Evolutionary conservation across 1,284 basidiomycete genomes (phyloP), one percentile per base, ranked within the genome.

Genomic region (Trametes versicolor): DNA sequence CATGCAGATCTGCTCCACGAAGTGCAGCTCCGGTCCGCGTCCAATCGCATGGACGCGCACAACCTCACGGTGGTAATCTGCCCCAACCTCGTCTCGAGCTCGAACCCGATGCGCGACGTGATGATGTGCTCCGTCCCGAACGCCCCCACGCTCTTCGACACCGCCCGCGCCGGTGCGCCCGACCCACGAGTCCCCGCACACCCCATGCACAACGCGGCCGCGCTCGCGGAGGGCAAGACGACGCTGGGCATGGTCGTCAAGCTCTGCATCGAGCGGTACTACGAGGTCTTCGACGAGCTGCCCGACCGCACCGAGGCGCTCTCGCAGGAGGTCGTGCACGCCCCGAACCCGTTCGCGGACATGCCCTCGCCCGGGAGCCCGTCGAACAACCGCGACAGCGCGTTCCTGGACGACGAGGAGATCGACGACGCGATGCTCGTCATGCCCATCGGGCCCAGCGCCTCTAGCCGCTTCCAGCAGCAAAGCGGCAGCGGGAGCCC

Each of bases 231-330:
- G 69, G 82, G 82, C 54, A 79, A 77, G 65, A 88, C 87, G 12
- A 93, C 92, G 1, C 80, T 95, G 0, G 93, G 93, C 4, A 81
- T 83, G 59, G 80, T 95, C 54, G 80, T 95, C 74, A 88, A 89
- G 72, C 78, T 93, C 41, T 94, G 92, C 76, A 94, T 95, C 62
- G 85, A 92, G 71, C 85, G 87, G 49, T 95, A 94, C 75, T 94
- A 91, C 75, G 94, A 95, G 74, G 81, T 95, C 37, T 95, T 95
- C 72, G 93, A 95, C 72, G 91, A 94, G 70, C 77, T 90, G 21
- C 78, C 76, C 63, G 93, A 93, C 76, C 84, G 87, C 21, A 84
- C 82, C 60, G 91, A 93, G 71, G 87, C 88, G 1, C 68, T 87
- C 21, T 78, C 77, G n/a, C 73, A 77, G 55, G 73, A 76, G 29